Evolutionary conservation across 306 rosid genomes (phyloP).

Genomic region (Abrus pulchellus): DNA sequence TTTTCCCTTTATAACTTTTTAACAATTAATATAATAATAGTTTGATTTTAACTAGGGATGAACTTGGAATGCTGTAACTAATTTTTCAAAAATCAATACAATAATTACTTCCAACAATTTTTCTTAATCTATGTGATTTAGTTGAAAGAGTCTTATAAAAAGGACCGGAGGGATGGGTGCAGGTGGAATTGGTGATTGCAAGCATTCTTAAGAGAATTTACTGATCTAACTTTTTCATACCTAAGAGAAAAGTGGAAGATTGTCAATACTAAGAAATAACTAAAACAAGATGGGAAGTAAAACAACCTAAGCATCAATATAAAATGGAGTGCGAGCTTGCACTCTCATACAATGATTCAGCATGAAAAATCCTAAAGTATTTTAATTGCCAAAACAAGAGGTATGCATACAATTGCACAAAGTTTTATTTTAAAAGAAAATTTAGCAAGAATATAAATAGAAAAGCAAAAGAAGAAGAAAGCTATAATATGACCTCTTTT

Average conservation of each 20-base stretch:
- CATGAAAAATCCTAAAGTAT: not conserved
- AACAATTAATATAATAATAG: no score
- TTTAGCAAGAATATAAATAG: constrained; percentile 20
- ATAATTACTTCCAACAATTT: no score
- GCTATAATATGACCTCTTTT: constrained; percentile 71
- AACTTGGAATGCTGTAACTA: no score
- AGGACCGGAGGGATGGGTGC: not conserved
- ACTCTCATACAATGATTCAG: not conserved
- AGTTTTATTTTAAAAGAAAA: not conserved
- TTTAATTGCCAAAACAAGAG: constrained; percentile 22
- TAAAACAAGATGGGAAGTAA: constrained; percentile 2
- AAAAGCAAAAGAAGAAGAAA: constrained; percentile 31
- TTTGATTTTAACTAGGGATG: no score
- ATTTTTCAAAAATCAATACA: no score
- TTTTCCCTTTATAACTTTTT: no score
- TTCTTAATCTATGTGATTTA: no score
- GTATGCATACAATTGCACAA: not conserved
- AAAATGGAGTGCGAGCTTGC: constrained; percentile 26
- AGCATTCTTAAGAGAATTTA: constrained; percentile 17
- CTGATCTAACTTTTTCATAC: constrained; percentile 8
- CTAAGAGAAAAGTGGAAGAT: not conserved
- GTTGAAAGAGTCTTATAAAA: no score
- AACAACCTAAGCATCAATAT: constrained; percentile 9
- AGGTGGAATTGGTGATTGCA: constrained; percentile 29
- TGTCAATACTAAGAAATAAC: constrained; percentile 15